These are phyloP conservation scores for Hyaloperonospora brassicae DNA, from an alignment of 352 stramenopile species.

Conservation along the genomic window DNA sequence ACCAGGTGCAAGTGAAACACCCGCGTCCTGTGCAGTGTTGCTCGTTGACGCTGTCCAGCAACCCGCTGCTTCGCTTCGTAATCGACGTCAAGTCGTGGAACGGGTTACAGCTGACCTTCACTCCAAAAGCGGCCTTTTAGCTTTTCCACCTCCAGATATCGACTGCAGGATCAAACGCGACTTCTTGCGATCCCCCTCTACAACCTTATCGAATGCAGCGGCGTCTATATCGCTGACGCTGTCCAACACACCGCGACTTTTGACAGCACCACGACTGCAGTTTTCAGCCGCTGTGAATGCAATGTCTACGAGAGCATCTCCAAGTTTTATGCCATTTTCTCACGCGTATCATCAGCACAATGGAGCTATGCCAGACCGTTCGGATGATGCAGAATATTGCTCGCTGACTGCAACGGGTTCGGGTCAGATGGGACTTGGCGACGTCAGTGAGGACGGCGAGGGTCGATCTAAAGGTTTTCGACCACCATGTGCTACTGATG, in stretches of 20 bases:
- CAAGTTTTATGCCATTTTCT: slow-evolving; percentile 54
- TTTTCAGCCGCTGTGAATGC: slow-evolving; percentile 69
- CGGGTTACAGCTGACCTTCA: slow-evolving; percentile 35
- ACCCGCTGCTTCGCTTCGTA: slow-evolving; percentile 26
- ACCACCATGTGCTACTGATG: slow-evolving; percentile 7
- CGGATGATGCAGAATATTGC: slow-evolving; percentile 13
- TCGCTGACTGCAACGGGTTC: slow-evolving; percentile 1
- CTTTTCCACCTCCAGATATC: slow-evolving; percentile 51
- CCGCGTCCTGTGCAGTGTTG: not conserved
- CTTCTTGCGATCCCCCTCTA: slow-evolving; percentile 55
- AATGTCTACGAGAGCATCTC: slow-evolving; percentile 66
- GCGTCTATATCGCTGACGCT: slow-evolving; percentile 65
- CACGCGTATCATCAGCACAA: slow-evolving; percentile 22
- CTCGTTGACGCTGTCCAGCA: slow-evolving; percentile 35
- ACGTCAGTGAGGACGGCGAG: slow-evolving; percentile 7
- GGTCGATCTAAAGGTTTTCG: slow-evolving; percentile 7
- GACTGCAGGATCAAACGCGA: slow-evolving; percentile 61
- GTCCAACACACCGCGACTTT: slow-evolving; percentile 56
- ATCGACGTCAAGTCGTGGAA: slow-evolving; percentile 10
- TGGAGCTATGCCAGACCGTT: slow-evolving; percentile 8
- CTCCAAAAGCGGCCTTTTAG: slow-evolving; percentile 44
- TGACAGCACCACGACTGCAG: slow-evolving; percentile 64
- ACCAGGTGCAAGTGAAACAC: slow-evolving; percentile 4
- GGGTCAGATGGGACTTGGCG: slow-evolving; percentile 14
- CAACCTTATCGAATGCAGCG: slow-evolving; percentile 67